phyloP scores from a whole-genome alignment of 805 yeast genomes.

The Kodamaea kaohsiungensis region DNA sequence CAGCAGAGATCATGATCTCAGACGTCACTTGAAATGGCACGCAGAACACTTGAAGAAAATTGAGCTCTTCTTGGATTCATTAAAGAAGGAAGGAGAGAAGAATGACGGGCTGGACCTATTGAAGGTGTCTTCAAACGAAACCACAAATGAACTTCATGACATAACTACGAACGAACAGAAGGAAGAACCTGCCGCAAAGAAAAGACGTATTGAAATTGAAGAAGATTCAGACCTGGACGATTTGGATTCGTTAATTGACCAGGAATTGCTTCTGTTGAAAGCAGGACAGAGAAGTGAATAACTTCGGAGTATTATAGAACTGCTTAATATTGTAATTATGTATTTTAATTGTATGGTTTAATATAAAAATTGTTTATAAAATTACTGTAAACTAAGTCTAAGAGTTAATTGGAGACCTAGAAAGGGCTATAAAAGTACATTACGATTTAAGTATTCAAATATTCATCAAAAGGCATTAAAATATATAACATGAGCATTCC shows the following conservation, averaged over 20 bases:
- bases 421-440: no score
- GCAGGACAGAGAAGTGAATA: slow-evolving; percentile 15
- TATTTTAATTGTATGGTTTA: no score
- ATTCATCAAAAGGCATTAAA: not conserved
- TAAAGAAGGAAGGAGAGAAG: slow-evolving; percentile 14
- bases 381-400: no score
- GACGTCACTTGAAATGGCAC: slow-evolving; percentile 58
- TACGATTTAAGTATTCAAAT: no score
- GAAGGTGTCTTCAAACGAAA: not conserved
- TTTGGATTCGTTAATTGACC: slow-evolving; percentile 25
- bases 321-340: slow-evolving; percentile 4
- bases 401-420: no score
- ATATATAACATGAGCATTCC: not conserved
- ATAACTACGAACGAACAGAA: not conserved
- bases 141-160: not conserved
- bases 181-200: slow-evolving; percentile 3
- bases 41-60: slow-evolving; percentile 32
- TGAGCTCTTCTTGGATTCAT: slow-evolving; percentile 27
- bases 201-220: not conserved
- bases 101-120: not conserved
- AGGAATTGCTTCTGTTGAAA: slow-evolving; percentile 21
- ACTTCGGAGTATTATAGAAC: not conserved
- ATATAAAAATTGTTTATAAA: no score
- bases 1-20: slow-evolving; percentile 47
- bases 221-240: slow-evolving; percentile 12